Base-by-base conservation (phyloP, 2,329 filamentous ascomycete genomes). In the Epichloe sibirici region DNA sequence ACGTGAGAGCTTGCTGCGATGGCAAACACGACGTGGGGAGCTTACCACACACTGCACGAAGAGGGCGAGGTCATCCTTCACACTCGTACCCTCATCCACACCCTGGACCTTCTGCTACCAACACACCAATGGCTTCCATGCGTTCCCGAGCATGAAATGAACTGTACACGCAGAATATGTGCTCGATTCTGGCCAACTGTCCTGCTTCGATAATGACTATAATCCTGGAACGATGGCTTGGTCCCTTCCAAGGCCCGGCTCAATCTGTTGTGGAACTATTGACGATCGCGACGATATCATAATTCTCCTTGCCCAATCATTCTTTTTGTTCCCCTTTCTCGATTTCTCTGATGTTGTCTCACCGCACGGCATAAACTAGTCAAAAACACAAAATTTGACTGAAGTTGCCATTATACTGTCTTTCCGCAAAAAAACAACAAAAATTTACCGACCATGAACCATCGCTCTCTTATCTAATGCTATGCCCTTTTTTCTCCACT, bases 1-100 rank as follows among this genome's bases (percentile, higher is more conserved):
- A 98, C 67, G 93, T 98, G 58, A 79, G 93, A 65, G 90, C 91
- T 55, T 98, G 93, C 72, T 98, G 93, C 69, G 93, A 97, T 78
- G 93, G 90, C 91, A 88, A 86, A 71, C 85, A 89, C 62, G 85
- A 89, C 65, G 85, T 89, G 48, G 77, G 80, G 51, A 80, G 74
- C 51, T 66, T 85, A 49, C 71, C 75, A 53, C 71, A 71, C 54
- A 68, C 69, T 47, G 63, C 70, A 48, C 75, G 73, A 64, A 72
- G 71, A 58, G 68, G 71, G 39, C 73, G 74, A 38, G 69, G 53
- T 60, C 72, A 55, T 37, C 63, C 65, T 37, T 56, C 63, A 28
- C 70, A 73, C 55, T 61, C 65, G 12, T 61, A 68, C 23, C 65
- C 68, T 12, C 70, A 73, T 55, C 61, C 65, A 13, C 62, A 68